These are phyloP conservation scores for Picea abies DNA, from an alignment of 83 land plant species.

Conservation along the genomic window DNA sequence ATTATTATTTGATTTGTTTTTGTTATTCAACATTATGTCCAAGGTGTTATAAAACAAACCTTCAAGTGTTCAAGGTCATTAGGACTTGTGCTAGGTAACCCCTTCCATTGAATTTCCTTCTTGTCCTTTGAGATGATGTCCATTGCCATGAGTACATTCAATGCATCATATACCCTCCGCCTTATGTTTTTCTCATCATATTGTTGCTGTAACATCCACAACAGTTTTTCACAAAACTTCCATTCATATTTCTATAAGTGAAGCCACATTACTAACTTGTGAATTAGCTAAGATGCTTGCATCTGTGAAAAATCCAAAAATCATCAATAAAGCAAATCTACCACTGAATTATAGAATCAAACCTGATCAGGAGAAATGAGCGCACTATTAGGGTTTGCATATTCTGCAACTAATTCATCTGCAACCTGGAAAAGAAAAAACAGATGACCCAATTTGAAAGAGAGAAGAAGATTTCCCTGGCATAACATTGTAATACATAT, in stretches of 20 bases:
- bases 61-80: constrained; percentile 28
- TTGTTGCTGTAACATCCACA: constrained; percentile 26
- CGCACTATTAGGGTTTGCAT: constrained; percentile 27
- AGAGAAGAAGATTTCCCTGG: background rate
- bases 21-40: background rate
- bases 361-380: constrained; percentile 39
- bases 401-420: constrained; percentile 45
- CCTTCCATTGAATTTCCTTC: constrained; percentile 53
- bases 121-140: constrained; percentile 45
- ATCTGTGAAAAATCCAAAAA: background rate
- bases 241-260: background rate
- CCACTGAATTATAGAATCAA: background rate
- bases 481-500: too few species aligned
- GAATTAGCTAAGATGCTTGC: background rate
- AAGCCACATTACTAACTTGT: background rate
- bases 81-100: constrained; percentile 31
- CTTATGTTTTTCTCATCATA: constrained; percentile 57
- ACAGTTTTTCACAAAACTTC: background rate
- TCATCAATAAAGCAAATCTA: background rate
- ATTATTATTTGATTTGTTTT: background rate
- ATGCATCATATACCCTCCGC: constrained; percentile 54
- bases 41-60: constrained; percentile 16
- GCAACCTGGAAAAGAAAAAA: constrained; percentile 35
- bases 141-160: constrained; percentile 59
- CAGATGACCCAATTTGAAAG: background rate